Evolutionary conservation across 441 rosid genomes (phyloP), one percentile per base, ranked within the genome.

Genomic region (Arabidopsis lyrata): DNA sequence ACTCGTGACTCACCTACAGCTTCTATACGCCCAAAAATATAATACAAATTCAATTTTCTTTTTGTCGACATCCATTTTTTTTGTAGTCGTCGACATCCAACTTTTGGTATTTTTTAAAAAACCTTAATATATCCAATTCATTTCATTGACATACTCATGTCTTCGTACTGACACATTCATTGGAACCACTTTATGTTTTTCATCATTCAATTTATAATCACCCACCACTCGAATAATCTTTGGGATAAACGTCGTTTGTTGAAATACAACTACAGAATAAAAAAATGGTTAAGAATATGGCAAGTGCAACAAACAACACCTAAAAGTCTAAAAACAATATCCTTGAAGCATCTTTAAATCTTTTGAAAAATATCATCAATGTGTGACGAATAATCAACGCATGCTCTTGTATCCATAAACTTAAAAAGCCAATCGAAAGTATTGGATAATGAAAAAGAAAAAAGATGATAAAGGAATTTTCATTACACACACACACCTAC

Each of bases 321-420:
- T 12, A 45, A 57, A 65, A 73, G 66, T 64, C 71, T 47, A 8
- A 45, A 45, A 73, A 27, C 52, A 56, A 65, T 65, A 67, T 36
- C 57, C 41, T 32, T 16, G 3, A 68, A 75, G 75, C 79, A 75
- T 75, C 79, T 68, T 68, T 54, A 27, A 24, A 20, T 32, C 13
- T 11, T 20, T 3, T 16, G 1, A 5, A 11, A 14, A 24, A 14
- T 10, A 22, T 4, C 31, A 75, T 52, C 36, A 42, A 41, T 31
- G 45, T n/a, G 24, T 1, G 69, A 53, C 16, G 74, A 75, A 75
- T 75, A 75, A 75, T 68, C 78, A 75, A 75, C 74, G 69, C 78
- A 75, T 60, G 67, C 68, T 31, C 47, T 38, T 67, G n/a, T 41
- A 68, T 59, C 73, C 73, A 57, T 34, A 57, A 34, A 57, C 62